These are phyloP conservation scores for Ambrosia artemisiifolia DNA, from an alignment of 129 eudicot species.

Conservation along the genomic window DNA sequence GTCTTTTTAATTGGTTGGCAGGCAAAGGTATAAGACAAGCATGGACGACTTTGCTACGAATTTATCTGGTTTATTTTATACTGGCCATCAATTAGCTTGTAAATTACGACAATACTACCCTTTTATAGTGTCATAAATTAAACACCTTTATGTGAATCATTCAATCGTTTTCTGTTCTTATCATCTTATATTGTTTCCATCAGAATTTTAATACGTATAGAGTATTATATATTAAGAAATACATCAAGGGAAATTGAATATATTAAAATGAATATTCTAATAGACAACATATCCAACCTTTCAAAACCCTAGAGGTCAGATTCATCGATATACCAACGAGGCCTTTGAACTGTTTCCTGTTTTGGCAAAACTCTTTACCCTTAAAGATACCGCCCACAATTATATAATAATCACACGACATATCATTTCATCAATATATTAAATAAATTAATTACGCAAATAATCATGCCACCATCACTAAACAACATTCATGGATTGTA, in stretches of 20 bases:
- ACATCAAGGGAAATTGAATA: not conserved
- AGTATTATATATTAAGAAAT: not conserved
- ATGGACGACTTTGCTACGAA: no score
- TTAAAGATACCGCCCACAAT: slow-evolving; percentile 1
- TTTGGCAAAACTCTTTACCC: slow-evolving; percentile 22
- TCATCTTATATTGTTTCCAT: no score
- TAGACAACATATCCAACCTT: slow-evolving; percentile 34
- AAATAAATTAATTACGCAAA: slow-evolving; percentile 11
- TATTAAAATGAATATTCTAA: slow-evolving; percentile 7
- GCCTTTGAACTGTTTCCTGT: slow-evolving; percentile 20
- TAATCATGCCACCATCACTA: not conserved
- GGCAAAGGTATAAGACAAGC: no score
- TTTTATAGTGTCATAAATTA: no score
- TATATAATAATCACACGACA: not conserved
- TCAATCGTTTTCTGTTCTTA: no score
- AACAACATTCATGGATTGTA: slow-evolving; percentile 4
- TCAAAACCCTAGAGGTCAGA: slow-evolving; percentile 44
- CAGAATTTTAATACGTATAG: no score
- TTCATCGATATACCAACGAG: slow-evolving; percentile 17
- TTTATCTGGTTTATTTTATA: no score
- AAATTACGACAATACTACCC: no score
- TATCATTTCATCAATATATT: not conserved
- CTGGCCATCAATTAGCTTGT: no score
- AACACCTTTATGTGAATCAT: no score
- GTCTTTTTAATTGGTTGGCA: no score